Conservation (phyloP, 257 asterid species). For the Solanum medicagineum region DNA sequence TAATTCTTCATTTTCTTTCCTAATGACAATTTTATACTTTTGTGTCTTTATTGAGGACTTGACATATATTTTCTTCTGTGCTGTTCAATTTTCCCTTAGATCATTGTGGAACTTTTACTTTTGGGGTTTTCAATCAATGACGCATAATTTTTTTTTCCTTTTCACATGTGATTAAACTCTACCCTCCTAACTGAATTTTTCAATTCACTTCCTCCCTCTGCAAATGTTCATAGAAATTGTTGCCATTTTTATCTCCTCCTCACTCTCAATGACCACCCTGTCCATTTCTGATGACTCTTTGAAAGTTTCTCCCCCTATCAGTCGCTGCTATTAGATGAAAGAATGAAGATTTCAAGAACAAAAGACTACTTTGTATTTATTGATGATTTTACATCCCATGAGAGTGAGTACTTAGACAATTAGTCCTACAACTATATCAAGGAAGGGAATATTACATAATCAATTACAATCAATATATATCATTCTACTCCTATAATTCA, state of each 20-base stretch:
- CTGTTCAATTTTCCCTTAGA: neutral
- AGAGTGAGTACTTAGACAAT: neutral
- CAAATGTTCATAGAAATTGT: neutral
- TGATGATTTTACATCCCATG: neutral
- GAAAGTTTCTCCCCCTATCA: neutral
- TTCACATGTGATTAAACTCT: neutral
- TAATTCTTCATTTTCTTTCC: neutral
- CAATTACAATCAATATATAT: neutral
- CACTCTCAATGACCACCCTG: neutral
- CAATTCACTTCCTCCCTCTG: neutral
- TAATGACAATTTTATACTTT: neutral
- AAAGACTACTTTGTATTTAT: neutral
- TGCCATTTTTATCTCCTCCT: neutral
- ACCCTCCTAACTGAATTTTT: neutral
- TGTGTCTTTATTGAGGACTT: neutral
- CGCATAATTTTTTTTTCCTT: neutral
- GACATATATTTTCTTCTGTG: neutral
- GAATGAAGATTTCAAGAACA: neutral
- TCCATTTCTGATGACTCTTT: neutral
- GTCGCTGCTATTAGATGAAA: neutral
- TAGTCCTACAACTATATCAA: neutral
- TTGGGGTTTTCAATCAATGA: neutral
- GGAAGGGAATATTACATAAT: neutral
- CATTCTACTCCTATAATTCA: neutral
- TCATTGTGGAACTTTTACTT: neutral